These are phyloP conservation scores for Leccinum huronense DNA, from an alignment of 1,284 basidiomycete genomes.

Conservation along the genomic window DNA sequence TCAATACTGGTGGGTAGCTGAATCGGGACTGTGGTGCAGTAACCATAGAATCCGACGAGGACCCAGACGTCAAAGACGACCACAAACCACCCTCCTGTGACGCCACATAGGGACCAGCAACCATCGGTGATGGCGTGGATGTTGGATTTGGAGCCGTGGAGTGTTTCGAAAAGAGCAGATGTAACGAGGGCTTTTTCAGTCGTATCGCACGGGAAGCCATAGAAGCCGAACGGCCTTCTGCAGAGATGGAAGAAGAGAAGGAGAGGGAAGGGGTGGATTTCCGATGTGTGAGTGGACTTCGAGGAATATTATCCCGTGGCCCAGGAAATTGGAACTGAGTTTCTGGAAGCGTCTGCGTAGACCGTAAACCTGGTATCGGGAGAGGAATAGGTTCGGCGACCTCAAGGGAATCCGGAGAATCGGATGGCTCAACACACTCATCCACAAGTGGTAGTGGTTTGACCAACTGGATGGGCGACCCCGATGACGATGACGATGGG, in stretches of 20 bases:
- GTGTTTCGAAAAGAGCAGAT: slow-evolving; percentile 52
- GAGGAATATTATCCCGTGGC: slow-evolving; percentile 33
- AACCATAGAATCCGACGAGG: slow-evolving; percentile 36
- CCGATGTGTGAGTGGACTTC: slow-evolving; percentile 36
- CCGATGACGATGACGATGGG: slow-evolving; percentile 41
- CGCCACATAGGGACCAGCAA: slow-evolving; percentile 4
- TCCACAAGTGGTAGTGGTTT: slow-evolving; percentile 31
- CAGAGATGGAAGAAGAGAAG: slow-evolving; percentile 33
- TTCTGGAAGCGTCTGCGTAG: slow-evolving; percentile 17
- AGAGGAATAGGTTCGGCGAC: slow-evolving; percentile 33
- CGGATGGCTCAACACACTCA: slow-evolving; percentile 24
- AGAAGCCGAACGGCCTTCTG: slow-evolving; percentile 28
- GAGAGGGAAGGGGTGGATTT: slow-evolving; percentile 43
- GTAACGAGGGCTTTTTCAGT: slow-evolving; percentile 55
- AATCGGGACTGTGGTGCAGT: slow-evolving; percentile 37
- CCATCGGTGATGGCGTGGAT: slow-evolving; percentile 19
- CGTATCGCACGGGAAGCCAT: slow-evolving; percentile 37
- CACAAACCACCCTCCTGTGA: slow-evolving; percentile 18
- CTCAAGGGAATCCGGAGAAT: slow-evolving; percentile 25
- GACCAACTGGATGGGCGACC: slow-evolving; percentile 35
- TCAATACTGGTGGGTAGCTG: slow-evolving; percentile 36
- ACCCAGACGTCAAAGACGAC: slow-evolving; percentile 30
- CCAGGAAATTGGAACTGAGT: slow-evolving; percentile 43
- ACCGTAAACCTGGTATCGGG: slow-evolving; percentile 27
- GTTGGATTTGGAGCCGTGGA: slow-evolving; percentile 40